Evolutionary conservation across 176 grass and related monocot genomes (phyloP), one percentile per base, ranked within the genome.

Genomic region (Musa beccarii): DNA sequence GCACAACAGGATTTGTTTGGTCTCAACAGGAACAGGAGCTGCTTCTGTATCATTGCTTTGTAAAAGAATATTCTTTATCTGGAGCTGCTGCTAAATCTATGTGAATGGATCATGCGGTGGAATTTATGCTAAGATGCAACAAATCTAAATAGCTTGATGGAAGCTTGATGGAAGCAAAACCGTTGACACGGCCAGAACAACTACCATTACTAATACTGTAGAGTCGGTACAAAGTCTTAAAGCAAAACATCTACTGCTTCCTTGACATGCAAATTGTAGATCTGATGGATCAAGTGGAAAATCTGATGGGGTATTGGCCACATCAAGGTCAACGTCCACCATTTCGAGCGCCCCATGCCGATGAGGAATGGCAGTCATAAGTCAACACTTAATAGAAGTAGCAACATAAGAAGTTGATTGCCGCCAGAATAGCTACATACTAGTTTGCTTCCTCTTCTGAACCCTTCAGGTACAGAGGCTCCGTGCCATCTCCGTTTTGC

Each of bases 391-490:
- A 21, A 4, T 61, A 61, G 6, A 19, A 61, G 16, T 61, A 21
- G 7, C 57, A 61, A n/a, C 17, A 61, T 3, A 61, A 61, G 9
- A n/a, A n/a, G 17, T 61, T 20, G n/a, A 17, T n/a, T 9, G n/a
- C 4, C 9, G n/a, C 57, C 57, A 61, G 16, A 15, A 6, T 1
- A 7, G 3, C 57, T 61, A 4, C 57, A 1, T 61, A 1, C 68
- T 64, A 53, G 72, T 74, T 74, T 20, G 49, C 69, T 80, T 95
- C 96, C 68, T 99, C 96, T 73, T 95, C 96, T 66, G 72, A 91
- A 77, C 88, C 88, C 76, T 99, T 99, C 28, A 99, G 68, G 84
- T 94, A 99, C 76, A 73, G 23, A 53, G 79, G 59, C 43, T 80
- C 79, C 2, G 88, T 86, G 25, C 71, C 87, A 49, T 94, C 90